Evolutionary conservation across 78 protist genomes (phyloP).

Genomic region (Polysphondylium violaceum): DNA sequence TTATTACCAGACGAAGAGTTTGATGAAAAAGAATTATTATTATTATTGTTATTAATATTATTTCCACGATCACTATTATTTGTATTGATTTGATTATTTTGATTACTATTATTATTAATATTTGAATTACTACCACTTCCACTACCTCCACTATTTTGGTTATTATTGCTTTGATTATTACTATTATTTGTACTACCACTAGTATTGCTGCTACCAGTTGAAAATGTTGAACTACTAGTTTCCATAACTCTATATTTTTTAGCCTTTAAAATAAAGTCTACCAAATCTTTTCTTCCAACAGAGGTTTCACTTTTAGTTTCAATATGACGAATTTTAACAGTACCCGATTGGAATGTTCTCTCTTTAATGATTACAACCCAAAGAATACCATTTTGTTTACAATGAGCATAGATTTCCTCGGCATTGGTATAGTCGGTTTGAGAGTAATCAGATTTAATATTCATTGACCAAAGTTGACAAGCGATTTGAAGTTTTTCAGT

Average conservation of each 20-base stretch:
- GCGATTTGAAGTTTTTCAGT: constrained; percentile 72
- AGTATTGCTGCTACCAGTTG: neutral
- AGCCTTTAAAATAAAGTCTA: constrained; percentile 34
- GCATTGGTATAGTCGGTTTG: constrained; percentile 25
- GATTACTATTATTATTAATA: neutral
- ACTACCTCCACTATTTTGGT: neutral
- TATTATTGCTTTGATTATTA: neutral
- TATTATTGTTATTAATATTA: neutral
- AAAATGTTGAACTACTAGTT: neutral
- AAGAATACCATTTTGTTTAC: constrained; percentile 53
- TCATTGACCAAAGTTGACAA: constrained; percentile 65
- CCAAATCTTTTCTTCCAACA: constrained; percentile 39
- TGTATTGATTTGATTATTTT: neutral
- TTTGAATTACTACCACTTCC: neutral
- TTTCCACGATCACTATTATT: neutral
- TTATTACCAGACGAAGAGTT: neutral
- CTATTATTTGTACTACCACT: neutral
- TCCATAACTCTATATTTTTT: constrained; percentile 16
- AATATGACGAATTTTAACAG: constrained; percentile 21
- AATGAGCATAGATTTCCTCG: constrained; percentile 48
- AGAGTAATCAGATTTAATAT: constrained; percentile 41
- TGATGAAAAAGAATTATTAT: neutral
- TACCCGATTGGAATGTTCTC: constrained; percentile 9
- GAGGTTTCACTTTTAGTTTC: constrained; percentile 22
- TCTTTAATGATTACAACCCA: constrained; percentile 46